phyloP scores from a whole-genome alignment of 805 yeast species.

The Ogataea pini region DNA sequence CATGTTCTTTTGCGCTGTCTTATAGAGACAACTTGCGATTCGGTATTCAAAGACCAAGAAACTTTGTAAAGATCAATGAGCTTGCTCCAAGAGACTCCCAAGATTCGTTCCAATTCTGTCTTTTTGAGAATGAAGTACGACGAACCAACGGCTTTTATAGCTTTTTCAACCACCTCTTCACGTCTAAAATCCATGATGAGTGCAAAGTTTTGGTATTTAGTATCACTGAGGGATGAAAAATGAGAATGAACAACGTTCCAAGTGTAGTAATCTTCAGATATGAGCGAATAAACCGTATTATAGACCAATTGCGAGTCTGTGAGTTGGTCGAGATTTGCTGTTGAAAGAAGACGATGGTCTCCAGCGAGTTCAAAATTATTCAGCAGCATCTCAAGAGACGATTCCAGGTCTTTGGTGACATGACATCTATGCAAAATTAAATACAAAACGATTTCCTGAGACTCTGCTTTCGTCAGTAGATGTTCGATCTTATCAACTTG shows the following conservation, averaged over 20 bases:
- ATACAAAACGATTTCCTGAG: conserved; percentile 42
- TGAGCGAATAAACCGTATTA: conserved; percentile 27
- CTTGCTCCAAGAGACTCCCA: conserved; percentile 34
- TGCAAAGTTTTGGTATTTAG: conserved; percentile 8
- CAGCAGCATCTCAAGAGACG: conserved; percentile 34
- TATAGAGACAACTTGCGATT: conserved; percentile 32
- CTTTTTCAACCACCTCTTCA: conserved; percentile 32
- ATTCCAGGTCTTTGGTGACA: conserved; percentile 36
- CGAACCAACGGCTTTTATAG: conserved; percentile 36
- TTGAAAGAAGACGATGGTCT: neutral
- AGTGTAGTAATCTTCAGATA: conserved; percentile 33
- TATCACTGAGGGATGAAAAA: conserved; percentile 10
- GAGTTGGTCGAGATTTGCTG: neutral
- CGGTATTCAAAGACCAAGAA: conserved; percentile 37
- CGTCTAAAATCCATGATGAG: conserved; percentile 48
- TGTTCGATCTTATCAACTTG: conserved; percentile 21
- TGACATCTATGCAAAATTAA: conserved; percentile 49
- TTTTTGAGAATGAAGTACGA: conserved; percentile 42
- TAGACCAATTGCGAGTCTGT: conserved; percentile 10
- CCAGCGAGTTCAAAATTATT: conserved; percentile 11
- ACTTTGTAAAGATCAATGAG: conserved; percentile 28
- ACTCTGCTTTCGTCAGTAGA: conserved; percentile 36
- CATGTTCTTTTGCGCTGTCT: conserved; percentile 11
- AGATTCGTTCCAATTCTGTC: conserved; percentile 29
- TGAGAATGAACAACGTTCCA: conserved; percentile 35